Evolutionary conservation across 768 basidiomycete species (phyloP), one percentile per base, ranked within the genome.

Genomic region (Suillus occidentalis): DNA sequence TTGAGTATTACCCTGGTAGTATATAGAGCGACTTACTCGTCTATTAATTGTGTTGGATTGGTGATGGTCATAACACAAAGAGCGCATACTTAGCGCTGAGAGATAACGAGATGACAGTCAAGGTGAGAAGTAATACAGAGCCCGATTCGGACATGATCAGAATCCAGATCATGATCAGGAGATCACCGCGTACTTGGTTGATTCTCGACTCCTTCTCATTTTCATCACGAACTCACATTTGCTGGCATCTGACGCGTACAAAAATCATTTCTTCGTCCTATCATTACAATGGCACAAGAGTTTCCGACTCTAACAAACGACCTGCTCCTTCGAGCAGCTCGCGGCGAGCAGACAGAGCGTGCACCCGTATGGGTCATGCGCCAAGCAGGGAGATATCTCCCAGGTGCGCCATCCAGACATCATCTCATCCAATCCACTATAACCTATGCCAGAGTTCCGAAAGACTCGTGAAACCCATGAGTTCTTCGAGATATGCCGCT

Each of bases 301-400:
- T 92, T 94, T 70, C 91, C 91, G 13, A 83, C 86, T 50, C 81
- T 97, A 66, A 88, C 89, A 75, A 97, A 98, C 75, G 94, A 97
- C 75, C 83, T 97, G 52, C 72, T 97, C 40, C 76, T 97, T 58
- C 87, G 96, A n/a, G 95, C 96, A 52, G 95, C 95, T 62, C 76
- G 86, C 76, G 93, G 94, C 87, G 90, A 97, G 77, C 81, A 84
- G 75, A 95, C 93, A 0, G 93, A 95, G 72, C 87, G 92, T 63
- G 94, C 95, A 8, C 95, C 96, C n/a, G 94, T 95, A 63, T 98
- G 96, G 96, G 91, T 97, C 59, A 98, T 98, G 96, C 87, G 96
- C 42, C 96, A 98, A 75, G 96, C 96, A 28, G 96, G 96, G 58
- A 87, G 96, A 61, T 96, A 97, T 79, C 87, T 98, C 55, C 96